These are phyloP conservation scores for Gracilaria domingensis DNA, from an alignment of 23 red algal species.

Conservation along the genomic window DNA sequence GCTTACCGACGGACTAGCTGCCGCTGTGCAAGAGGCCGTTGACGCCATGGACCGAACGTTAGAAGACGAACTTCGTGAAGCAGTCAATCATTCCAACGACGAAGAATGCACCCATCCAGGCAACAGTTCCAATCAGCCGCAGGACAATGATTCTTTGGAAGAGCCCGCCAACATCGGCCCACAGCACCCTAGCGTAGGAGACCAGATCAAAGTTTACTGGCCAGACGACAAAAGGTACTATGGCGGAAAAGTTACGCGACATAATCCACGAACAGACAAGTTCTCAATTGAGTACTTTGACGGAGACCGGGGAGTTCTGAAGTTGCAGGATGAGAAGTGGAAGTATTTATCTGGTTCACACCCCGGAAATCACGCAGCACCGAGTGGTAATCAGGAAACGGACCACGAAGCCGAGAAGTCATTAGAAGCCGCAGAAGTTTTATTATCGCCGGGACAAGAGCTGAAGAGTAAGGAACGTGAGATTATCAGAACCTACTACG, in stretches of 20 bases:
- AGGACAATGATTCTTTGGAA: too few species aligned
- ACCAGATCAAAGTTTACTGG: constrained; percentile 14
- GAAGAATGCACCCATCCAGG: too few species aligned
- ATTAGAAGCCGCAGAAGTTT: not conserved
- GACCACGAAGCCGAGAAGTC: not conserved
- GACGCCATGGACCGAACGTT: constrained; percentile 10
- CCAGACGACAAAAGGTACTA: constrained; percentile 7
- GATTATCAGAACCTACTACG: not conserved
- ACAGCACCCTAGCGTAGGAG: not conserved
- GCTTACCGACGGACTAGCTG: constrained; percentile 5
- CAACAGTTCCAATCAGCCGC: too few species aligned
- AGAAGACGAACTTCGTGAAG: too few species aligned
- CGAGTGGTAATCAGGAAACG: not conserved
- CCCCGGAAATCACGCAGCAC: too few species aligned
- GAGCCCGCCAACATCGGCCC: not conserved
- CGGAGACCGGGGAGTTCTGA: not conserved
- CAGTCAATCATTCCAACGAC: not conserved
- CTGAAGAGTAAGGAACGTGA: not conserved
- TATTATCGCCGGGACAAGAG: not conserved
- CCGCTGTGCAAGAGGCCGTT: constrained; percentile 38
- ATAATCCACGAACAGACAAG: not conserved
- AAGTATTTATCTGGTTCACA: too few species aligned
- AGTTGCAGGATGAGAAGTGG: not conserved
- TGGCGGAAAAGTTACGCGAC: not conserved
- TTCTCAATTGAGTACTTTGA: not conserved